phyloP scores from a whole-genome alignment of 192 early-diverging fungal species.

The Coemansia sp. region DNA sequence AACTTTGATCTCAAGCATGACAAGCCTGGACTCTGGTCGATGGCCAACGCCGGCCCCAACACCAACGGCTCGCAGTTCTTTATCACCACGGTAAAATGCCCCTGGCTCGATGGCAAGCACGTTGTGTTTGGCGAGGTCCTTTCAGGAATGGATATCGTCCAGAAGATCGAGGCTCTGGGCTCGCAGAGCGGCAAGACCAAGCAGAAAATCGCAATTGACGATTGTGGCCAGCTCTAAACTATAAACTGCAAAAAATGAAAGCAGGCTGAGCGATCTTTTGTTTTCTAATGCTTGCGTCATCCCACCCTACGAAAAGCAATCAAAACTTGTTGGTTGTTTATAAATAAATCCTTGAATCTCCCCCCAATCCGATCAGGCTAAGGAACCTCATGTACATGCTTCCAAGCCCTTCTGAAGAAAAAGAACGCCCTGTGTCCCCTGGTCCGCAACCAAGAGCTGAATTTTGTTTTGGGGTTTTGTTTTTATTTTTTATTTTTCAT shows the following conservation, averaged over 20 bases:
- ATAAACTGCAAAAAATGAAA: conserved; percentile 3
- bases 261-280: neutral
- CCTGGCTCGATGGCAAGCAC: conserved; percentile 75
- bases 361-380: neutral
- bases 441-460: neutral
- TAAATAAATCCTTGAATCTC: too few species aligned
- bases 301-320: neutral
- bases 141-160: conserved; percentile 76
- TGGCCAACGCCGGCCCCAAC: conserved; percentile 75
- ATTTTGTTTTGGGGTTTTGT: neutral
- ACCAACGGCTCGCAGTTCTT: conserved; percentile 89
- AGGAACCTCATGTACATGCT: neutral
- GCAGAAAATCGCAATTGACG: conserved; percentile 61
- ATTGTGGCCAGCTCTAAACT: conserved; percentile 60
- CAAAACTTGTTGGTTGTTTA: neutral
- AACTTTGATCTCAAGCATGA: conserved; percentile 72
- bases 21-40: conserved; percentile 64
- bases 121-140: conserved; percentile 76
- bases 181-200: conserved; percentile 59
- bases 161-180: conserved; percentile 67
- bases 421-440: neutral
- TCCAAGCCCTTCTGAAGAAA: neutral
- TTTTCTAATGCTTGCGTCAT: neutral
- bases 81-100: conserved; percentile 65
- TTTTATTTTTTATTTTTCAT: neutral